These are phyloP conservation scores for Trichoderma parareesei DNA, from an alignment of 495 filamentous ascomycete genomes.

Conservation along the genomic window DNA sequence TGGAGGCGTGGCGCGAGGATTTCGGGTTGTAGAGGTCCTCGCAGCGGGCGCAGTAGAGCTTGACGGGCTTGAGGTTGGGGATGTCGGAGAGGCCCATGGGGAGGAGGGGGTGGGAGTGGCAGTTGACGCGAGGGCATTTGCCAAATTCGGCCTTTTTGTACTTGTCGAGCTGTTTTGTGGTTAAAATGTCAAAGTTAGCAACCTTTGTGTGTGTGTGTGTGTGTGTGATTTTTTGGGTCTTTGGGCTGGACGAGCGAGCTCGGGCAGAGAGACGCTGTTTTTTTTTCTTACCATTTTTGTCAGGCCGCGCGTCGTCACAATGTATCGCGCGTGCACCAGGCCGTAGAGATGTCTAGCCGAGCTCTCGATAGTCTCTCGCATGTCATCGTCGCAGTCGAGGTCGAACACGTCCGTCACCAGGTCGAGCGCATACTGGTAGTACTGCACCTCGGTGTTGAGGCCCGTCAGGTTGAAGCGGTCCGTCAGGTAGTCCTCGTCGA, in stretches of 20 bases:
- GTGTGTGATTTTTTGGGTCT: no score
- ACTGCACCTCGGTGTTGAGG: slow-evolving; percentile 92
- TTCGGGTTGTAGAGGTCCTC: slow-evolving; percentile 99
- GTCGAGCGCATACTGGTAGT: slow-evolving; percentile 98
- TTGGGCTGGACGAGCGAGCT: no score
- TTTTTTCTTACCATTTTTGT: slow-evolving; percentile 73
- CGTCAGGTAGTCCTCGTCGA: slow-evolving; percentile 97
- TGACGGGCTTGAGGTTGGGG: slow-evolving; percentile 76
- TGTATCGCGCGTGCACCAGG: slow-evolving; percentile 92
- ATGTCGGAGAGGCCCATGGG: slow-evolving; percentile 89
- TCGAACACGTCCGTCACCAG: slow-evolving; percentile 99
- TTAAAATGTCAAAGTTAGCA: background rate
- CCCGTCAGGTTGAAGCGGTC: slow-evolving; percentile 98
- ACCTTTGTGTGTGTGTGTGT: no score
- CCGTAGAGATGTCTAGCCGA: slow-evolving; percentile 94
- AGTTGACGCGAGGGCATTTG: slow-evolving; percentile 94
- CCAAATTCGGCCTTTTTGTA: slow-evolving; percentile 98
- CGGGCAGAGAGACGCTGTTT: slow-evolving; percentile 18
- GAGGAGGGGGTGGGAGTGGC: slow-evolving; percentile 81
- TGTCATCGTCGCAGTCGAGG: slow-evolving; percentile 95
- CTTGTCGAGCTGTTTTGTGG: slow-evolving; percentile 70
- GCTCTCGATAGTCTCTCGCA: slow-evolving; percentile 96
- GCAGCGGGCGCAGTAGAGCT: slow-evolving; percentile 93
- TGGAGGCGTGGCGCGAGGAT: slow-evolving; percentile 86
- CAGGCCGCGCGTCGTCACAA: slow-evolving; percentile 89